Evolutionary conservation across 345 rosid genomes (phyloP), one percentile per base, ranked within the genome.

Genomic region (Lepidium didymum): DNA sequence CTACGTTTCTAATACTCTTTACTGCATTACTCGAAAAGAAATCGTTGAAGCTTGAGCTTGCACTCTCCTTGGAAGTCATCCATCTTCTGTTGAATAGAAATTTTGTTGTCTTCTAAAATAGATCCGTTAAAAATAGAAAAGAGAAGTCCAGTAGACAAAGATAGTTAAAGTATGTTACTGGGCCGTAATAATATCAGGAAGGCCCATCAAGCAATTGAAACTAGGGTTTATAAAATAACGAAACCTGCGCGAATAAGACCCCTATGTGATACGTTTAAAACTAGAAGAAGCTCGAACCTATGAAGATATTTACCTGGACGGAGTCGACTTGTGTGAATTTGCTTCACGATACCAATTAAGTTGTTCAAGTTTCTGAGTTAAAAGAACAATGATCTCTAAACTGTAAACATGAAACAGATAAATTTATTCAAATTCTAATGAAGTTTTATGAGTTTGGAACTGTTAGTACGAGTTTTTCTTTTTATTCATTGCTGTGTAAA

Each of bases 271-370:
- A 7, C 1, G 2, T 36, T 13, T 49, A 63, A 63, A 63, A 0
- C 0, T n/a, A 63, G 35, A 21, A 7, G 2, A 2, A 5, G 35
- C 10, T 63, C 10, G 0, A 2, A 0, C 1, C 2, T 0, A 0
- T 19, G 3, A 46, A 62, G 9, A 0, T 35, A 63, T 56, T 63
- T 63, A 63, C 68, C 56, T n/a, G n/a, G n/a, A n/a, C n/a, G n/a
- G n/a, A n/a, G n/a, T 47, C 56, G 2, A 35, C 57, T 49, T 43
- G 10, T 25, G 18, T 45, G 3, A 21, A 5, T 10, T 19, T 47
- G 2, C 7, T 10, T 21, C 8, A 21, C 7, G 54, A 49, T 8
- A 10, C 54, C 34, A 23, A 12, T 25, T 11, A 13, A 50, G 34
- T 23, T 2, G 31, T 47, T 21, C 8, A 10, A 21, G 29, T 46